Percentiles rank a stretch among this genome's conserved stretches.
Conservation (phyloP, 352 stramenopile genomes). For the Phytophthora multivora region DNA sequence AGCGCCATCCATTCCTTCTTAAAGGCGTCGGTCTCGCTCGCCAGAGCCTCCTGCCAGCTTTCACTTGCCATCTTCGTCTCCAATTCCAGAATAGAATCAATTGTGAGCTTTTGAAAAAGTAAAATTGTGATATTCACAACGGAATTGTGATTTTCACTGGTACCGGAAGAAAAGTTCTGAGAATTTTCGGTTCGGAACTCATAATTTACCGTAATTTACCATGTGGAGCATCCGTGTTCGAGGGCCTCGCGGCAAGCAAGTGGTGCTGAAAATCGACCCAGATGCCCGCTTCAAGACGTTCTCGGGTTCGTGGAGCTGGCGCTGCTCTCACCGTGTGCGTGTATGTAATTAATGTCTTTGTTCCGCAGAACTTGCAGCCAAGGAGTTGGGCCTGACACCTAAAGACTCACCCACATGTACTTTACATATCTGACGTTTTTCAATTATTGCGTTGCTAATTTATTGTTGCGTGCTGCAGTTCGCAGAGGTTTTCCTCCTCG, state of each 20-base stretch:
- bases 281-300: slow-evolving; percentile 47
- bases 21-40: slow-evolving; percentile 36
- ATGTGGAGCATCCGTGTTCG: slow-evolving; percentile 78
- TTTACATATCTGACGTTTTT: slow-evolving; percentile 34
- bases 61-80: slow-evolving; percentile 11
- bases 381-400: slow-evolving; percentile 49
- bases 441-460: background rate
- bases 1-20: slow-evolving; percentile 72
- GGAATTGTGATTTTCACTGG: slow-evolving; percentile 4
- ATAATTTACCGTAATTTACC: background rate
- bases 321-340: background rate
- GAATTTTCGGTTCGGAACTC: slow-evolving; percentile 18
- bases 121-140: background rate
- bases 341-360: slow-evolving; percentile 2
- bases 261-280: slow-evolving; percentile 55
- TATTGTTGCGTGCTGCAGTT: slow-evolving; percentile 40
- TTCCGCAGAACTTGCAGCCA: slow-evolving; percentile 42
- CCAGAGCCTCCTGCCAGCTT: slow-evolving; percentile 38
- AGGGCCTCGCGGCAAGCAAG: slow-evolving; percentile 58
- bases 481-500: slow-evolving; percentile 70
- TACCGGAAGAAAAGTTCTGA: slow-evolving; percentile 12
- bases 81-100: too few relatives aligned
- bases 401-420: slow-evolving; percentile 58
- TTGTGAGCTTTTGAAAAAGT: slow-evolving; percentile 17
- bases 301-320: slow-evolving; percentile 42